A percentile compares a stretch with the other conserved stretches of the same genome.
These are phyloP conservation scores for Starmerella lactis-condensi DNA, from an alignment of 805 yeast species.

Conservation along the genomic window DNA sequence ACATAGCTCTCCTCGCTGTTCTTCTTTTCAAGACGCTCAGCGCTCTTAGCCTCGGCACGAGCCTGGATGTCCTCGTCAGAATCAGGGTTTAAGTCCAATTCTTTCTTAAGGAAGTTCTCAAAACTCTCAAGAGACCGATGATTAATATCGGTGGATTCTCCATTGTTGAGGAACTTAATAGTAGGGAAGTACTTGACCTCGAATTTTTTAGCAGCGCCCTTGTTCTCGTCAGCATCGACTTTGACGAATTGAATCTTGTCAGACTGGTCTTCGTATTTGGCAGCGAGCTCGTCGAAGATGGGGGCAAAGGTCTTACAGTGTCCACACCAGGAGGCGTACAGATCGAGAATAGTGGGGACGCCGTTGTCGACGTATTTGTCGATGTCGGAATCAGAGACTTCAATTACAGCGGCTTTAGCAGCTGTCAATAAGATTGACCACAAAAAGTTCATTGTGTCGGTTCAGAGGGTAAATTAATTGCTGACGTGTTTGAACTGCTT, in stretches of 20 bases:
- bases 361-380: conserved; percentile 38
- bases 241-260: conserved; percentile 33
- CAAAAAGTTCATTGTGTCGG: no score
- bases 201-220: conserved; percentile 32
- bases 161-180: conserved; percentile 37
- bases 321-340: conserved; percentile 77
- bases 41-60: not conserved
- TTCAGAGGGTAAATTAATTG: no score
- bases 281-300: conserved; percentile 63
- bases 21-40: not conserved
- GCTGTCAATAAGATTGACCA: no score
- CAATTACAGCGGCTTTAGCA: no score
- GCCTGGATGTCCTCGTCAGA: not conserved
- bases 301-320: conserved; percentile 86
- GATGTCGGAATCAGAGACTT: conserved; percentile 35
- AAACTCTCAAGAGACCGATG: conserved; percentile 33
- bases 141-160: conserved; percentile 35
- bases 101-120: conserved; percentile 29
- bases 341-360: conserved; percentile 50
- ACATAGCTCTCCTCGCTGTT: conserved; percentile 4
- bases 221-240: conserved; percentile 43
- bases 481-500: no score
- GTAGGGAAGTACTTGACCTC: conserved; percentile 50
- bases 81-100: conserved; percentile 17
- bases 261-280: conserved; percentile 31